Percentiles rank a stretch among this genome's conserved stretches.
phyloP scores from a whole-genome alignment of 2,329 filamentous ascomycete genomes.

The Penicillium glabrum region DNA sequence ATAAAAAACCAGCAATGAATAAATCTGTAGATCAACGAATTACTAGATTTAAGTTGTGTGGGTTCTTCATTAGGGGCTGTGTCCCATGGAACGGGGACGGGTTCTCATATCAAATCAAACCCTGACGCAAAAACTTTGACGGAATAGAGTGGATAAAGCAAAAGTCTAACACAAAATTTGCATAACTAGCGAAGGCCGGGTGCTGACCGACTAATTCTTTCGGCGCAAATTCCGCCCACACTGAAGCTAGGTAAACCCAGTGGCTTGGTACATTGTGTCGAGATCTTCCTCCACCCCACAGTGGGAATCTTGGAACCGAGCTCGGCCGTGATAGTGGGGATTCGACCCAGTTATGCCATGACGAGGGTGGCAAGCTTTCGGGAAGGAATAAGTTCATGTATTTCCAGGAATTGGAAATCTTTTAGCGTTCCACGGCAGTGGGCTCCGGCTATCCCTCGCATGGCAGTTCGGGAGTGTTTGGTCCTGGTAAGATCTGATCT shows the following conservation, averaged over 20 bases:
- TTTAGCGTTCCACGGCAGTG: slow-evolving; percentile 14
- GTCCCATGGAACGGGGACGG: slow-evolving; percentile 1
- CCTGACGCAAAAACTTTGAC: slow-evolving; percentile 6
- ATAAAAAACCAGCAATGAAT: not conserved
- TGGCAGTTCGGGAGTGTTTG: not conserved
- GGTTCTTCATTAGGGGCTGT: not conserved
- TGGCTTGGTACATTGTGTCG: slow-evolving; percentile 9
- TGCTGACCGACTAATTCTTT: slow-evolving; percentile 9
- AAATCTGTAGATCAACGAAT: not conserved
- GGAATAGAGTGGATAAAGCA: slow-evolving; percentile 7
- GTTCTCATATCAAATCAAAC: not conserved
- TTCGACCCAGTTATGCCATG: not conserved
- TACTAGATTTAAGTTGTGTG: too few species aligned
- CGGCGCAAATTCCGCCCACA: not conserved
- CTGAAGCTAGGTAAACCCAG: not conserved
- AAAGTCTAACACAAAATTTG: not conserved
- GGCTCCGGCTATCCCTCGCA: slow-evolving; percentile 10
- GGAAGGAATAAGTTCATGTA: slow-evolving; percentile 2
- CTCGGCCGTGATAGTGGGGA: slow-evolving; percentile 5
- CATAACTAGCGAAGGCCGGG: too few species aligned
- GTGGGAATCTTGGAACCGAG: slow-evolving; percentile 5
- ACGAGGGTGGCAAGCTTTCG: slow-evolving; percentile 5
- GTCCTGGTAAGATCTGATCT: slow-evolving; percentile 5
- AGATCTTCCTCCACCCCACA: slow-evolving; percentile 18
- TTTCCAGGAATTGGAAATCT: slow-evolving; percentile 14